A percentile compares a stretch with the other conserved stretches of the same genome.
These are phyloP conservation scores for Amylostereum areolatum DNA, from an alignment of 1,284 basidiomycete species.

Conservation along the genomic window DNA sequence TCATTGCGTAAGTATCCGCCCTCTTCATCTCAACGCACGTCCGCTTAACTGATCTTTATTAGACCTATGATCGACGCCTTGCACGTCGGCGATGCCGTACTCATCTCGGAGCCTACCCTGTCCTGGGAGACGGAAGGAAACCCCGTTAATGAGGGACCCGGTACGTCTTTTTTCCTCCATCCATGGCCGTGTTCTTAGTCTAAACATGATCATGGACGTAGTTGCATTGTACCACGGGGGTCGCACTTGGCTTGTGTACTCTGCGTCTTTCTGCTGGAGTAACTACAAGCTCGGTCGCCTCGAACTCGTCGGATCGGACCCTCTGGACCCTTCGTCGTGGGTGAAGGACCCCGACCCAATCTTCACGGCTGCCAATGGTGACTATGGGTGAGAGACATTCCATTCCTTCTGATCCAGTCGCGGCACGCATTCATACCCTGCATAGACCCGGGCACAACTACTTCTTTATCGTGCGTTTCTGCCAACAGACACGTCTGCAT, in stretches of 20 bases:
- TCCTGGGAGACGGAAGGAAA: conserved; percentile 29
- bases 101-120: conserved; percentile 29
- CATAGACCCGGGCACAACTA: conserved; percentile 28
- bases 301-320: conserved; percentile 28
- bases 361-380: conserved; percentile 28
- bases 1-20: conserved; percentile 25
- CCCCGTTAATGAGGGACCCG: conserved; percentile 30
- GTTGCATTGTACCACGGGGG: conserved; percentile 26
- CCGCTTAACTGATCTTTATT: no score
- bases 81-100: conserved; percentile 28
- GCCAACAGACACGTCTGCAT: no score
- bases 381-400: no score
- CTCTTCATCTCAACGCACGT: no score
- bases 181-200: no score
- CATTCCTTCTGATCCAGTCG: background rate
- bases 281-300: conserved; percentile 28
- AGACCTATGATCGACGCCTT: background rate
- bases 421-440: background rate
- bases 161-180: conserved; percentile 3
- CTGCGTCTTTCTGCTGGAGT: conserved; percentile 27
- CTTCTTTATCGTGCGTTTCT: conserved; percentile 20
- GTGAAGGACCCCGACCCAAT: conserved; percentile 26
- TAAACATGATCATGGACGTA: background rate
- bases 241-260: conserved; percentile 27
- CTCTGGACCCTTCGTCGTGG: conserved; percentile 27